Base-by-base conservation (phyloP, 495 filamentous ascomycete species). In the Hyaloscypha finlandica region DNA sequence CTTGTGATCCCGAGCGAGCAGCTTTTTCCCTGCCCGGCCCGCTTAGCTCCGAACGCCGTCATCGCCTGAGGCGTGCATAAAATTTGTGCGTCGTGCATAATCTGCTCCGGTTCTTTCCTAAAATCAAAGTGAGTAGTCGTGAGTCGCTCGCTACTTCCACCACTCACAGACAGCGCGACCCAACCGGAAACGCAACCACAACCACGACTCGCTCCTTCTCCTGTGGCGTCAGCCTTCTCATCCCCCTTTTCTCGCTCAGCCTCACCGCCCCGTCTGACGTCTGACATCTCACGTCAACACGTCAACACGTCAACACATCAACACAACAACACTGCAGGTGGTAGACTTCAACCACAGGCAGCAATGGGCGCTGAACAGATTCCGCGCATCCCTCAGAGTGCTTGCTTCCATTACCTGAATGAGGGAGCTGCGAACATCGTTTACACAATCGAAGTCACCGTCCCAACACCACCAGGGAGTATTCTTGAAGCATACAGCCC, bases 201-300 rank as follows among this genome's bases (percentile, higher is more conserved):
- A 25, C 25, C 25, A 25, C 25, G n/a, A n/a, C n/a, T n/a, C n/a
- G n/a, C n/a, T n/a, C 77, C 42, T 77, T 80, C 51, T 78, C 79
- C 54, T 83, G 78, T 33, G 32, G 57, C 42, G 16, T 48, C 42
- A 48, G 42, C 22, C 33, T 59, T 32, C 29, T 37, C 30, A 1
- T 25, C 25, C 25, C 25, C 25, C 25, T 25, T 25, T 25, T 12
- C 6, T 37, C 6, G 19, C 22, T 59, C 33, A 32, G 29, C 56
- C n/a, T 59, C 56, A 37, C 29, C 29, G n/a, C 33, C 25, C 25
- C 25, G 25, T 25, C 25, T 25, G 25, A 25, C 25, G 25, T 25
- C 25, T 25, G 25, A 25, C 42, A 6, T 48, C 42, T 48, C 42
- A 48, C 42, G 42, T 48, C 42, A 48, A 48, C 56, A 59, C 25